These are phyloP conservation scores for Ceratocystiopsis brevicomis DNA, from an alignment of 2,329 filamentous ascomycete genomes.

Conservation along the genomic window DNA sequence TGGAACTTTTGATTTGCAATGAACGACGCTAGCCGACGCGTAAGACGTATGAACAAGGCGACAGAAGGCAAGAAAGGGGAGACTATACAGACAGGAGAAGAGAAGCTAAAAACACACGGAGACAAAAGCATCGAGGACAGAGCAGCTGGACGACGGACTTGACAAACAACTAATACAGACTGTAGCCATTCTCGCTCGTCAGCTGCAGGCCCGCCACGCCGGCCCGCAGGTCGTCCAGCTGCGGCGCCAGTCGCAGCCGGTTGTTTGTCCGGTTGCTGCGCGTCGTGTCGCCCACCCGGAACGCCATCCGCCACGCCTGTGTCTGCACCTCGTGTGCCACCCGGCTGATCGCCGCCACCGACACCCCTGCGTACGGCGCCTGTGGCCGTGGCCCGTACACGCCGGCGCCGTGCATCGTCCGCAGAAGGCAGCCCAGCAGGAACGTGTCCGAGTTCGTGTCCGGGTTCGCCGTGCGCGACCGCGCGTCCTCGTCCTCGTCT, in stretches of 20 bases:
- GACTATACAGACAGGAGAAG: neutral
- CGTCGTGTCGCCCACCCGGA: slow-evolving; percentile 3
- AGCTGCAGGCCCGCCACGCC: slow-evolving; percentile 13
- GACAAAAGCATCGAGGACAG: no score
- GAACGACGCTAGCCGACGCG: no score
- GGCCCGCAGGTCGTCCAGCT: slow-evolving; percentile 8
- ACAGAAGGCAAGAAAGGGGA: neutral
- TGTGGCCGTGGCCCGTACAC: slow-evolving; percentile 13
- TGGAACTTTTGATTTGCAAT: neutral
- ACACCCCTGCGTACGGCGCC: slow-evolving; percentile 11
- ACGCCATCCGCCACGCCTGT: slow-evolving; percentile 7
- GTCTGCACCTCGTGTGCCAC: slow-evolving; percentile 11
- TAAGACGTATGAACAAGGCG: neutral
- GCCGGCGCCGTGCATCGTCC: slow-evolving; percentile 12
- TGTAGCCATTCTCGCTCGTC: slow-evolving; percentile 14
- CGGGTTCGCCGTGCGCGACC: slow-evolving; percentile 8
- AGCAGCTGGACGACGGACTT: no score
- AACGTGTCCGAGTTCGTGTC: slow-evolving; percentile 11
- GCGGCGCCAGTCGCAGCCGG: slow-evolving; percentile 7
- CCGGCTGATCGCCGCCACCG: slow-evolving; percentile 11
- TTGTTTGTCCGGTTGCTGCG: slow-evolving; percentile 4
- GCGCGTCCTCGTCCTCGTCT: slow-evolving; percentile 1
- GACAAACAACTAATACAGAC: slow-evolving; percentile 10
- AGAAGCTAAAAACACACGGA: neutral
- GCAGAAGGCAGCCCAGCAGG: slow-evolving; percentile 14